phyloP scores from a whole-genome alignment of 306 rosid genomes.

The Oemleria cerasiformis region DNA sequence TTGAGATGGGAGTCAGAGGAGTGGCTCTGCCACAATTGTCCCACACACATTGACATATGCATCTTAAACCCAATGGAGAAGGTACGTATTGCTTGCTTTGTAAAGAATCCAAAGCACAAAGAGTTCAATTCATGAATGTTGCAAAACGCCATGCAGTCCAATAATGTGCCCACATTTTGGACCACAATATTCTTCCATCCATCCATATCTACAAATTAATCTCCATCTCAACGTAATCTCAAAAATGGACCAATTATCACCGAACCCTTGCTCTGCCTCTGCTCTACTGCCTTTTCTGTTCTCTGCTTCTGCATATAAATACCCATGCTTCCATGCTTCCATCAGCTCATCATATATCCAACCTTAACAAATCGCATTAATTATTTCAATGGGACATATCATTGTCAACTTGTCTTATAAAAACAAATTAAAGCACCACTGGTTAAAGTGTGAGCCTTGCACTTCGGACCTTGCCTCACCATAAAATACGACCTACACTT shows the following conservation, averaged over 20 bases:
- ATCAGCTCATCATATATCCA: too few species aligned
- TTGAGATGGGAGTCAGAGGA: not conserved
- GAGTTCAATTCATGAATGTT: not conserved
- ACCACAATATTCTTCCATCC: not conserved
- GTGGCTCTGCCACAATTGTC: not conserved
- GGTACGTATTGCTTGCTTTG: not conserved
- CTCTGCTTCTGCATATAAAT: too few species aligned
- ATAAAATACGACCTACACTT: not conserved
- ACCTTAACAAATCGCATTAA: too few species aligned
- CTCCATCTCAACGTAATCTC: too few species aligned
- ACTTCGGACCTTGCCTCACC: not conserved
- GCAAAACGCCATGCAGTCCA: conserved; percentile 12
- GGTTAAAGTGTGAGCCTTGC: not conserved
- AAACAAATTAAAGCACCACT: not conserved
- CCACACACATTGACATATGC: not conserved
- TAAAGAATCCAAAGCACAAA: not conserved
- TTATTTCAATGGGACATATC: not conserved
- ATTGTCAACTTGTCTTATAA: not conserved
- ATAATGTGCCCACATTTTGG: not conserved
- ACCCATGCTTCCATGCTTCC: too few species aligned
- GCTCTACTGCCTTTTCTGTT: too few species aligned
- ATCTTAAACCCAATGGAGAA: not conserved
- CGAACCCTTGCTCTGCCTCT: too few species aligned
- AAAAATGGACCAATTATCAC: too few species aligned
- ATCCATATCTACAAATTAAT: not conserved